Conservation (phyloP, 2,329 filamentous ascomycete species). For the Cercospora sp. region DNA sequence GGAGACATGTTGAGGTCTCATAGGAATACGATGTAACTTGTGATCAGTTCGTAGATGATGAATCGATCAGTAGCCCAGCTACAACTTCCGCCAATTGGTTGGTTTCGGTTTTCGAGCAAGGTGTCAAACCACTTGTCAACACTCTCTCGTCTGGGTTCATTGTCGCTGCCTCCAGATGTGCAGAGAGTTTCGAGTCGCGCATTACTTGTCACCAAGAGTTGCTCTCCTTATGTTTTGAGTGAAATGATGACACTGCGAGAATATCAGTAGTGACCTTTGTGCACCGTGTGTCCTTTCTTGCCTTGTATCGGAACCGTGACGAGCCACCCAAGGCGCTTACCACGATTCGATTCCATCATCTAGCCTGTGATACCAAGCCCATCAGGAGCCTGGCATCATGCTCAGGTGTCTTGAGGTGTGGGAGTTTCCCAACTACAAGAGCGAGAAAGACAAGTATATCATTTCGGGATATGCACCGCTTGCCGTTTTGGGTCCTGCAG, state of each 20-base stretch:
- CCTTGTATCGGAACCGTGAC: not conserved
- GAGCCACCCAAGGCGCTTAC: not conserved
- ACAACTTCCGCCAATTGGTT: not conserved
- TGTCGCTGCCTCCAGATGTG: not conserved
- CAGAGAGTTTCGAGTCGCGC: not conserved
- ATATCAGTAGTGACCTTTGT: not conserved
- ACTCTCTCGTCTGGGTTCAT: not conserved
- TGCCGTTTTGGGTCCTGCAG: constrained; percentile 10
- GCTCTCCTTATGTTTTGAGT: not conserved
- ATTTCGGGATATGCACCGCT: not conserved
- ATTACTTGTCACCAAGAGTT: not conserved
- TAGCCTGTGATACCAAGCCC: not conserved
- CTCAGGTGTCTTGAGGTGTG: not conserved
- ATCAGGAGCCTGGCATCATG: not conserved
- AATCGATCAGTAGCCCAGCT: not conserved
- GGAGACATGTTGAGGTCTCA: not conserved
- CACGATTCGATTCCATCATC: not conserved
- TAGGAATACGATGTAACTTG: not conserved
- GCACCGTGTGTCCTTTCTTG: not conserved
- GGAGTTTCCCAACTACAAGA: not conserved
- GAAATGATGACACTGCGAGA: not conserved
- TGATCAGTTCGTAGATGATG: not conserved
- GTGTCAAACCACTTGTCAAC: too few species aligned
- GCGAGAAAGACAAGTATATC: not conserved
- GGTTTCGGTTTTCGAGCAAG: too few species aligned